phyloP scores from a whole-genome alignment of 2,329 filamentous ascomycete species.

The Alternaria metachromatica region DNA sequence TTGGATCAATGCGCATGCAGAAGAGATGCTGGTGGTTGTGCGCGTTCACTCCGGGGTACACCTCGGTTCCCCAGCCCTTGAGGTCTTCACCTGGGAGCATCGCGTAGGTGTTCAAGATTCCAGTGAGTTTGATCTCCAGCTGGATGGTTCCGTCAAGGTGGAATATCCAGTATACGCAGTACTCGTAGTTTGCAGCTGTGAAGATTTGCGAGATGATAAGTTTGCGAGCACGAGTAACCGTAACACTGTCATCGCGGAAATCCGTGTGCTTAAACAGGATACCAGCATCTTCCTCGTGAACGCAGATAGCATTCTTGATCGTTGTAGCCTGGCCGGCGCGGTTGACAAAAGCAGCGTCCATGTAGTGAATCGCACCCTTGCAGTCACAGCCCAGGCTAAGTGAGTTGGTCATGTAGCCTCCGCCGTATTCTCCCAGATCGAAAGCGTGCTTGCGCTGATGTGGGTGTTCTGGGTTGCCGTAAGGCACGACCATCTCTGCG shows the following conservation, averaged over 20 bases:
- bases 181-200: constrained; percentile 96
- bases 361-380: constrained; percentile 89
- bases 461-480: constrained; percentile 79
- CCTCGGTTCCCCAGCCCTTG: constrained; percentile 87
- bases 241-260: constrained; percentile 86
- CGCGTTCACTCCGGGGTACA: constrained; percentile 89
- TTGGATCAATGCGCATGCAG: constrained; percentile 85
- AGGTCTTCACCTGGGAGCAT: constrained; percentile 82
- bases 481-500: constrained; percentile 93
- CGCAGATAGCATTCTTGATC: constrained; percentile 94
- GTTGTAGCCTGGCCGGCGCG: constrained; percentile 74
- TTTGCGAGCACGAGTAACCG: constrained; percentile 85
- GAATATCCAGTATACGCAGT: constrained; percentile 87
- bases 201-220: constrained; percentile 91
- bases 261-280: constrained; percentile 95
- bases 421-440: constrained; percentile 81
- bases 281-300: constrained; percentile 91
- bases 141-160: constrained; percentile 92
- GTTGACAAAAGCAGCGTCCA: constrained; percentile 86
- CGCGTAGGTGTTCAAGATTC: constrained; percentile 89
- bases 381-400: constrained; percentile 81
- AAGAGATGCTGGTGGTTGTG: constrained; percentile 97
- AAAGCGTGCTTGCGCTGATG: constrained; percentile 85
- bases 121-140: constrained; percentile 87
- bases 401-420: constrained; percentile 83